Evolutionary conservation across 1,284 basidiomycete genomes (phyloP).

Genomic region (Vanrija humicola): DNA sequence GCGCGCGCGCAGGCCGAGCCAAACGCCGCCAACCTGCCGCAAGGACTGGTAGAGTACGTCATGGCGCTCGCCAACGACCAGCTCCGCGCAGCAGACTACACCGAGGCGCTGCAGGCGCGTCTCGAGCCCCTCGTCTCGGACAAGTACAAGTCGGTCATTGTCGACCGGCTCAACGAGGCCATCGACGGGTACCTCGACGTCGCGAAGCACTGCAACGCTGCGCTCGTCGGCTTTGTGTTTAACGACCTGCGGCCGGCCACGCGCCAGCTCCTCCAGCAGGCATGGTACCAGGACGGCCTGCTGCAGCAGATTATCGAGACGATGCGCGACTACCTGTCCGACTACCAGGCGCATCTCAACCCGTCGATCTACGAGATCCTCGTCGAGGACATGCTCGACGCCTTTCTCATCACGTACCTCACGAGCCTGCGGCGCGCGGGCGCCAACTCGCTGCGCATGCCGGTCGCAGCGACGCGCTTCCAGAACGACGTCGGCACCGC

Average conservation of each 20-base stretch:
- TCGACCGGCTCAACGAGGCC: constrained; percentile 84
- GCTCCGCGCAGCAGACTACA: constrained; percentile 91
- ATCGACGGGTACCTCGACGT: constrained; percentile 98
- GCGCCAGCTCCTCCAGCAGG: constrained; percentile 72
- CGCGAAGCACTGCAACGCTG: constrained; percentile 92
- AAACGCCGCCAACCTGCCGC: constrained; percentile 74
- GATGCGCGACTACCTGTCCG: constrained; percentile 89
- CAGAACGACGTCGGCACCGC: constrained; percentile 73
- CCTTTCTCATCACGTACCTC: constrained; percentile 86
- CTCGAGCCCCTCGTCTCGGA: constrained; percentile 88
- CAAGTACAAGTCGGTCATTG: constrained; percentile 82
- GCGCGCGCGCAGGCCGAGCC: constrained; percentile 82
- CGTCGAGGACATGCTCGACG: constrained; percentile 86
- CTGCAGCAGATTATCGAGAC: constrained; percentile 84
- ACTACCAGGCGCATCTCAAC: constrained; percentile 89
- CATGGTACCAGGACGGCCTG: constrained; percentile 65
- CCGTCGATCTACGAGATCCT: constrained; percentile 86
- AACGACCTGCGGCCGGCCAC: constrained; percentile 88
- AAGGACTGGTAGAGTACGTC: constrained; percentile 90
- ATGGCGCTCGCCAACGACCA: constrained; percentile 99
- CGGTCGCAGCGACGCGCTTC: constrained; percentile 74
- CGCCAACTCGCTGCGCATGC: constrained; percentile 72
- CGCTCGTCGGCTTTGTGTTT: constrained; percentile 90
- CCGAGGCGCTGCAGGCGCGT: constrained; percentile 77
- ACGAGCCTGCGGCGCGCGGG: constrained; percentile 77